A percentile compares a stretch with the other conserved stretches of the same genome.
phyloP scores from a whole-genome alignment of 108 stramenopile genomes.

The Fistulifera pelliculosa region DNA sequence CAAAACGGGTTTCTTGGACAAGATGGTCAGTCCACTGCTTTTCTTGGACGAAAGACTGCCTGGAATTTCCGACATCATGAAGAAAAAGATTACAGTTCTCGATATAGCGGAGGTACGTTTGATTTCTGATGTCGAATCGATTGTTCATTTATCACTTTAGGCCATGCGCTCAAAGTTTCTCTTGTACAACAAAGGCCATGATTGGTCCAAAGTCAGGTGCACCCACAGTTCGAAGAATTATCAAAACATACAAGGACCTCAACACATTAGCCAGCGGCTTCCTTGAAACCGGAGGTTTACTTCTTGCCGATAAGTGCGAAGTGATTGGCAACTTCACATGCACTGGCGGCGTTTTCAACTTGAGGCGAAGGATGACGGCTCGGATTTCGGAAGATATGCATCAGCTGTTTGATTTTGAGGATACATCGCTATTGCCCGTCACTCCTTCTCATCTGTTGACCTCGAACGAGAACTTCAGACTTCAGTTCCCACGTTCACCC shows the following conservation, averaged over 20 bases:
- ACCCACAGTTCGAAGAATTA: constrained; percentile 10
- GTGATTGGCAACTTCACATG: constrained; percentile 6
- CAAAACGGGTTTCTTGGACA: constrained; percentile 16
- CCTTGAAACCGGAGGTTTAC: constrained; percentile 9
- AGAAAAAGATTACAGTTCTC: constrained; percentile 13
- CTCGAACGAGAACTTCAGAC: neutral
- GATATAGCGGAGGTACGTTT: constrained; percentile 15
- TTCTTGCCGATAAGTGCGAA: constrained; percentile 16
- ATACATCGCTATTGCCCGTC: constrained; percentile 3
- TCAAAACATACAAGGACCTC: constrained; percentile 12
- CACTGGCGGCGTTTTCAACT: neutral
- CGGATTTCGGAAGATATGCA: constrained; percentile 13
- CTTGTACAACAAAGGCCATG: too few relatives aligned
- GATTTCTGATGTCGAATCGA: neutral
- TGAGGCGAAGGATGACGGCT: neutral
- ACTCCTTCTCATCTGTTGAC: constrained; percentile 5
- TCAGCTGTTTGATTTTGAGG: constrained; percentile 14
- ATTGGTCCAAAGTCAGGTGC: constrained; percentile 5
- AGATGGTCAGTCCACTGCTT: constrained; percentile 13
- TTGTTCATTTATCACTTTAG: too few relatives aligned
- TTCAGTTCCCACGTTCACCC: neutral
- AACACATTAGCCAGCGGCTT: constrained; percentile 7
- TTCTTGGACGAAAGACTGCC: constrained; percentile 7
- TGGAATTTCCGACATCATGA: constrained; percentile 14
- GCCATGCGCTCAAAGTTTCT: too few relatives aligned